Evolutionary conservation across 2,329 filamentous ascomycete genomes (phyloP).

Genomic region (Blastomyces silverae): DNA sequence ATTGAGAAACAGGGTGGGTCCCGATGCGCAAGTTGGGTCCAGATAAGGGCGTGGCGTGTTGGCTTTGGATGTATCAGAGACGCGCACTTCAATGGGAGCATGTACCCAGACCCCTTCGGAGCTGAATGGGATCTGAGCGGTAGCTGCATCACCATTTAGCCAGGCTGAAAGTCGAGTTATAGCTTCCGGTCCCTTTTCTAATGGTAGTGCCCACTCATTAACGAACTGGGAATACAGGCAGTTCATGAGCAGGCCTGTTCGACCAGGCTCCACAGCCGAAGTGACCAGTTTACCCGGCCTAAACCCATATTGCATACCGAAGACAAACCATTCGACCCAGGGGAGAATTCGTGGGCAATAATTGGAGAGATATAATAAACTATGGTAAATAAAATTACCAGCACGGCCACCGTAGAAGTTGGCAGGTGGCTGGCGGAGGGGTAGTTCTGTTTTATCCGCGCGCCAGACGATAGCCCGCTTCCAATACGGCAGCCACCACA

Average conservation of each 20-base stretch:
- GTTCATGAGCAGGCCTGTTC: slow-evolving; percentile 83
- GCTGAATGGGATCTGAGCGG: slow-evolving; percentile 71
- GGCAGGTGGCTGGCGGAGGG: slow-evolving; percentile 52
- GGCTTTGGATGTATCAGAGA: slow-evolving; percentile 59
- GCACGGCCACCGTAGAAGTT: slow-evolving; percentile 76
- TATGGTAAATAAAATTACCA: slow-evolving; percentile 88
- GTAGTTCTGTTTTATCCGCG: slow-evolving; percentile 67
- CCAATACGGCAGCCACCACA: slow-evolving; percentile 97
- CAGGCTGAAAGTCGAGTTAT: slow-evolving; percentile 76
- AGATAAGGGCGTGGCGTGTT: slow-evolving; percentile 56
- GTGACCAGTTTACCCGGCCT: slow-evolving; percentile 56
- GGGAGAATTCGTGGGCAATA: slow-evolving; percentile 73
- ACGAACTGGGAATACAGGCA: slow-evolving; percentile 98
- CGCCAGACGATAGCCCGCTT: slow-evolving; percentile 82
- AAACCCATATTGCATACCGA: slow-evolving; percentile 97
- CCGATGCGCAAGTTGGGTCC: slow-evolving; percentile 62
- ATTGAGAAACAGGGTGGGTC: slow-evolving; percentile 79
- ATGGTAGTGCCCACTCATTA: slow-evolving; percentile 93
- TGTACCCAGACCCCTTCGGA: slow-evolving; percentile 75
- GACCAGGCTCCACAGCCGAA: slow-evolving; percentile 71
- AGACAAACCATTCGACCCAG: slow-evolving; percentile 91
- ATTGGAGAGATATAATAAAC: slow-evolving; percentile 73
- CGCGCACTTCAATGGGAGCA: slow-evolving; percentile 85
- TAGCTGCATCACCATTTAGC: slow-evolving; percentile 67
- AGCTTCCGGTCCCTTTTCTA: slow-evolving; percentile 79